Percentiles rank a stretch among this genome's conserved stretches.
phyloP scores from a whole-genome alignment of 108 stramenopile genomes.

The Stephanodiscus minutulus region DNA sequence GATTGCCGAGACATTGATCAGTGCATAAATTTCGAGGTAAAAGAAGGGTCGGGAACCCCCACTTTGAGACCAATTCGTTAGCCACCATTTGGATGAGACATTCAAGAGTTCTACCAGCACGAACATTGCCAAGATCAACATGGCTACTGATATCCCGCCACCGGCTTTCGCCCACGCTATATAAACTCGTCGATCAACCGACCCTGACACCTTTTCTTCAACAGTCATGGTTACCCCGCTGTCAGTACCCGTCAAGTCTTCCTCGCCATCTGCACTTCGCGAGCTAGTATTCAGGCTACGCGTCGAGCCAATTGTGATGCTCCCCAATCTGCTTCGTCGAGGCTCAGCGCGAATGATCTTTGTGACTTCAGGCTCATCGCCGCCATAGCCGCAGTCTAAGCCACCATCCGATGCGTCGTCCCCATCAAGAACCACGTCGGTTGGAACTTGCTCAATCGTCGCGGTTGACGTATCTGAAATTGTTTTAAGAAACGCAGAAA shows the following conservation, averaged over 20 bases:
- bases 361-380: slow-evolving; percentile 40
- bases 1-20: slow-evolving; percentile 63
- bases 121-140: slow-evolving; percentile 64
- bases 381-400: slow-evolving; percentile 10
- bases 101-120: slow-evolving; percentile 48
- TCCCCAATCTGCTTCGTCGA: slow-evolving; percentile 1
- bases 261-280: too few species aligned
- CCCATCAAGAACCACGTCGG: too few species aligned
- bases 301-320: neutral
- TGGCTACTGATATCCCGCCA: slow-evolving; percentile 64
- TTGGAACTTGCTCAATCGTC: too few species aligned
- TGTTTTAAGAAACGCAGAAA: too few species aligned
- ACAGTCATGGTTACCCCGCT: slow-evolving; percentile 42
- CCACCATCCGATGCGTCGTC: too few species aligned
- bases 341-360: slow-evolving; percentile 17
- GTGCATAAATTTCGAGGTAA: slow-evolving; percentile 57
- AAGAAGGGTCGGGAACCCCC: slow-evolving; percentile 23
- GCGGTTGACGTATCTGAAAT: too few species aligned
- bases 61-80: slow-evolving; percentile 63
- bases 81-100: slow-evolving; percentile 77
- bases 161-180: slow-evolving; percentile 74
- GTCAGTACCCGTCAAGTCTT: slow-evolving; percentile 1
- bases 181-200: slow-evolving; percentile 68
- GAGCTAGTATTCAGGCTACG: too few species aligned
- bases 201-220: slow-evolving; percentile 54